Percentiles rank a stretch among this genome's conserved stretches.
These are phyloP conservation scores for Zygoascus hellenicus DNA, from an alignment of 1,139 yeast genomes.

Conservation along the genomic window DNA sequence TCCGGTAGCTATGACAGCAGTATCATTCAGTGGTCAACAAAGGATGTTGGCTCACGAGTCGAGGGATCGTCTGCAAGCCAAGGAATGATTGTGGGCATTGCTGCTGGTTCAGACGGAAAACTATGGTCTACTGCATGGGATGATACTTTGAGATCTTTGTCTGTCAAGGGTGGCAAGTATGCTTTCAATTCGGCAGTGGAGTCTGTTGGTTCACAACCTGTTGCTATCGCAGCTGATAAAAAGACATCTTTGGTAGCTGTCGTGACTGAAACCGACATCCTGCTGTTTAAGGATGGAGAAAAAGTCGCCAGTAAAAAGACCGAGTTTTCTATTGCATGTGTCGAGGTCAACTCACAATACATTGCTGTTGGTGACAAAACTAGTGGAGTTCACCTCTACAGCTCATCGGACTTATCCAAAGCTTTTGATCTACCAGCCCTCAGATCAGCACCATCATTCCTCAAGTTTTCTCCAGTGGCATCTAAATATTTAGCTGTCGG, in stretches of 20 bases:
- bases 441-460: slow-evolving; percentile 55
- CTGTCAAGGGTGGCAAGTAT: slow-evolving; percentile 17
- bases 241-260: slow-evolving; percentile 32
- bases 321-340: slow-evolving; percentile 18
- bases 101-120: slow-evolving; percentile 28
- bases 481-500: slow-evolving; percentile 74
- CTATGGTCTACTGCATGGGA: slow-evolving; percentile 80
- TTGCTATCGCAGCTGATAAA: slow-evolving; percentile 40
- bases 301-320: slow-evolving; percentile 18
- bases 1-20: slow-evolving; percentile 87
- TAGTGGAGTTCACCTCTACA: slow-evolving; percentile 20
- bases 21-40: slow-evolving; percentile 50
- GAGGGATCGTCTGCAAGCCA: slow-evolving; percentile 20
- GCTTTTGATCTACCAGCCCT: slow-evolving; percentile 39
- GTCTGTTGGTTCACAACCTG: slow-evolving; percentile 59
- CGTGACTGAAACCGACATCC: slow-evolving; percentile 45
- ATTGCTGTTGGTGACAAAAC: slow-evolving; percentile 29
- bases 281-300: slow-evolving; percentile 31
- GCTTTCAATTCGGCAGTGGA: slow-evolving; percentile 29
- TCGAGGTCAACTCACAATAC: slow-evolving; percentile 30
- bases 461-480: slow-evolving; percentile 62
- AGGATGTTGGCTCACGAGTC: slow-evolving; percentile 27
- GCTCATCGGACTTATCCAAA: slow-evolving; percentile 14
- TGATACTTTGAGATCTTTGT: slow-evolving; percentile 56
- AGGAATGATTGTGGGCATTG: slow-evolving; percentile 32